Percentiles rank a stretch among this genome's conserved stretches.
Evolutionary conservation across 192 early-diverging fungal genomes (phyloP).

Genomic region (Podila horticola): DNA sequence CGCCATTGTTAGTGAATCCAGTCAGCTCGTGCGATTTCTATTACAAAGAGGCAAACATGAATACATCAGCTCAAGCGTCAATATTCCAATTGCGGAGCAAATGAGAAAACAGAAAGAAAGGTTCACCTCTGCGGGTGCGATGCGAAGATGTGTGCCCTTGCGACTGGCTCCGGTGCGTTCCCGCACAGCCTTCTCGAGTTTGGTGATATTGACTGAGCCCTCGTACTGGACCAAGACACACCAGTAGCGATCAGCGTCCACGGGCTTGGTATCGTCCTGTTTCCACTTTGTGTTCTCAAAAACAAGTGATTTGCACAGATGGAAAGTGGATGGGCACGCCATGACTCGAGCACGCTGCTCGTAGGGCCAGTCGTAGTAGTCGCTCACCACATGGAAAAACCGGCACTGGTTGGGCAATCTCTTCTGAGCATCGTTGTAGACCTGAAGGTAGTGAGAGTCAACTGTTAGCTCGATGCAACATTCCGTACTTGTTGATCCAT

Average conservation of each 20-base stretch:
- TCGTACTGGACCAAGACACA: slow-evolving; percentile 52
- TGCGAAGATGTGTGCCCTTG: slow-evolving; percentile 85
- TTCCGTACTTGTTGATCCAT: neutral
- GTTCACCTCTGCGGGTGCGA: slow-evolving; percentile 66
- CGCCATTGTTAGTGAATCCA: slow-evolving; percentile 76
- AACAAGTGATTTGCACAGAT: slow-evolving; percentile 91
- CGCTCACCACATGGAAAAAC: slow-evolving; percentile 76
- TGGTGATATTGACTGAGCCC: slow-evolving; percentile 40
- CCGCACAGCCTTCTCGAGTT: slow-evolving; percentile 49
- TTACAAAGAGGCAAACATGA: slow-evolving; percentile 6
- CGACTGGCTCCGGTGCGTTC: slow-evolving; percentile 57
- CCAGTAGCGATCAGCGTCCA: slow-evolving; percentile 48
- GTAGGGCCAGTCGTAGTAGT: slow-evolving; percentile 85
- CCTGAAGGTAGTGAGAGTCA: slow-evolving; percentile 4
- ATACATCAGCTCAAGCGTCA: neutral
- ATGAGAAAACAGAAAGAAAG: neutral
- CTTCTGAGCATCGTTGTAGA: slow-evolving; percentile 35
- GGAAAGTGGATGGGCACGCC: slow-evolving; percentile 74
- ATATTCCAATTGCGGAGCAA: no score
- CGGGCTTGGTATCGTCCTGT: slow-evolving; percentile 57
- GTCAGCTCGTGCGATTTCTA: slow-evolving; percentile 72
- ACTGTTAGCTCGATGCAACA: no score
- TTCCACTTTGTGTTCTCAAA: slow-evolving; percentile 89
- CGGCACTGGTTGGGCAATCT: slow-evolving; percentile 51
- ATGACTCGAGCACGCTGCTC: slow-evolving; percentile 73